Percentiles rank a stretch among this genome's conserved stretches.
Conservation (phyloP, 805 yeast genomes). For the Candida morakotiae region DNA sequence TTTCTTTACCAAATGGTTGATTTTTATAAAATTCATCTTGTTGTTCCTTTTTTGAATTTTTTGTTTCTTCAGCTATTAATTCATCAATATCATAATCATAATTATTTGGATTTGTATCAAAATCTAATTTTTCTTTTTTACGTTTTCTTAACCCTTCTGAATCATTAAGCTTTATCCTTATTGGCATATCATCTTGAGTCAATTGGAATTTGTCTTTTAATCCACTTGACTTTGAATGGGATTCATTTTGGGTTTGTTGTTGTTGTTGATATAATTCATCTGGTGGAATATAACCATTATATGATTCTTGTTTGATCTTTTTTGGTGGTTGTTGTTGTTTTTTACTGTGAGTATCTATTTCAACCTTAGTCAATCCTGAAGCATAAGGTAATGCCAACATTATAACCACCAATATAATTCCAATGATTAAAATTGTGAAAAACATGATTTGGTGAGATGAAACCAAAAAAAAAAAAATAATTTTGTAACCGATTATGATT, state of each 20-base stretch:
- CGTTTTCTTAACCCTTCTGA: conserved; percentile 22
- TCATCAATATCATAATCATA: conserved; percentile 44
- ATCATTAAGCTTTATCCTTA: conserved; percentile 27
- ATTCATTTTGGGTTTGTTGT: conserved; percentile 8
- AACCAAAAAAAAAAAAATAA: background rate
- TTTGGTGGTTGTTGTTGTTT: conserved; percentile 5
- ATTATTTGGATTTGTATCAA: conserved; percentile 35
- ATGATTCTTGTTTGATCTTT: background rate
- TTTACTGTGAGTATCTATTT: conserved; percentile 22
- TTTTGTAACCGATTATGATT: conserved; percentile 2
- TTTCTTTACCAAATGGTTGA: conserved; percentile 17
- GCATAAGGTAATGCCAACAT: conserved; percentile 44
- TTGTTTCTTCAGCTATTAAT: conserved; percentile 34
- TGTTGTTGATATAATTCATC: conserved; percentile 24
- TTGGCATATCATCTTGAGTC: conserved; percentile 35
- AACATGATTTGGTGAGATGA: conserved; percentile 23
- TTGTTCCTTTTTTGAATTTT: conserved; percentile 16
- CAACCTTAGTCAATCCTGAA: conserved; percentile 46
- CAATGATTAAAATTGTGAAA: conserved; percentile 32
- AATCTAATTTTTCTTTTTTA: conserved; percentile 28
- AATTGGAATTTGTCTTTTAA: conserved; percentile 26
- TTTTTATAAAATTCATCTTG: conserved; percentile 17
- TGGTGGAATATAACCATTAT: conserved; percentile 37
- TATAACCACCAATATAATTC: conserved; percentile 39
- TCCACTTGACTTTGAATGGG: conserved; percentile 14